Evolutionary conservation across 345 rosid genomes (phyloP).

Genomic region (Kernera saxatilis): DNA sequence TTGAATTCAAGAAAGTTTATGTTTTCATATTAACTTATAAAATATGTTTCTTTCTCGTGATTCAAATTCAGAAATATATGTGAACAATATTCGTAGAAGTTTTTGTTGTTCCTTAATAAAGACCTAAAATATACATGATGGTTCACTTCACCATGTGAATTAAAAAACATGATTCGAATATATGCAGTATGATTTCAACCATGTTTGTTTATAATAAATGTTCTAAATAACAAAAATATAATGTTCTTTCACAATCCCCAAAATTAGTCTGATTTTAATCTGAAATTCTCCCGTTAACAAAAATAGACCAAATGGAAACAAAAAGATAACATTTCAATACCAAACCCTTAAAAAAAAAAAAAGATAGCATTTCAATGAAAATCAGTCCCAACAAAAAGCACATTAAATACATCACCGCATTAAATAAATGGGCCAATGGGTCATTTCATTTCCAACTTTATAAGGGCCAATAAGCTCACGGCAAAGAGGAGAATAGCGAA

Average conservation of each 20-base stretch:
- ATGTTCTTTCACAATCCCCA: background rate
- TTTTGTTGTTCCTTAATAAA: no score
- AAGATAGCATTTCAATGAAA: constrained; percentile 14
- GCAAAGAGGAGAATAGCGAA: background rate
- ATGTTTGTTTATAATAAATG: background rate
- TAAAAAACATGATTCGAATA: no score
- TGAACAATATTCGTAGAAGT: no score
- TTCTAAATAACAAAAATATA: background rate
- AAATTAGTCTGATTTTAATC: background rate
- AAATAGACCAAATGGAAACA: background rate
- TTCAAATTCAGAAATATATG: no score
- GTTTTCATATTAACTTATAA: no score
- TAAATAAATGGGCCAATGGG: constrained; percentile 22
- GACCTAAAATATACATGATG: no score
- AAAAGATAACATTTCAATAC: constrained; percentile 4
- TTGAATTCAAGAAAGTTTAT: no score
- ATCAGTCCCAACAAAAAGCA: constrained; percentile 25
- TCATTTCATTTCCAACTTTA: constrained; percentile 29
- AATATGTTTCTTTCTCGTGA: no score
- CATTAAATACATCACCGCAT: constrained; percentile 20
- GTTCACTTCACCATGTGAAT: no score
- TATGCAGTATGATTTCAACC: background rate
- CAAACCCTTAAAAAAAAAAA: no score
- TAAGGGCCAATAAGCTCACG: constrained; percentile 19
- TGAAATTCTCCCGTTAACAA: background rate